Conservation (phyloP, 495 filamentous ascomycete species). For the Xylaria palmicola region DNA sequence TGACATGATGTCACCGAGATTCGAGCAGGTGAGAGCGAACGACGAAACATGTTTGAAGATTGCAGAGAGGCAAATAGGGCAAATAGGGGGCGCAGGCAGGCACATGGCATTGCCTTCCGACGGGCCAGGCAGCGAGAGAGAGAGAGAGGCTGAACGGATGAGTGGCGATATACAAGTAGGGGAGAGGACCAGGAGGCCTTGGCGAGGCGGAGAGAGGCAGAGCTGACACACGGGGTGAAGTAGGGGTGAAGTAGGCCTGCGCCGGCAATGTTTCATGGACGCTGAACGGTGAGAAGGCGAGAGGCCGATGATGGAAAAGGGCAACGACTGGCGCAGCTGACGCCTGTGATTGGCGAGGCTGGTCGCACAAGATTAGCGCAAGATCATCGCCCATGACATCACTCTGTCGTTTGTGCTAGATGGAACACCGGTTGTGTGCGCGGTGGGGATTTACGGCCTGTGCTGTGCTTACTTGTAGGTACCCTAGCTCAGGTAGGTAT, state of each 20-base stretch:
- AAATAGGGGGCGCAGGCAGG: no score
- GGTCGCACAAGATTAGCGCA: constrained; percentile 11
- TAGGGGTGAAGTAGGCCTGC: no score
- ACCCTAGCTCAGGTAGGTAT: not conserved
- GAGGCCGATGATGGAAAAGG: not conserved
- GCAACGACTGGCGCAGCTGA: constrained; percentile 3
- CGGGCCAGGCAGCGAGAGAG: not conserved
- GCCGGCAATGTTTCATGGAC: not conserved
- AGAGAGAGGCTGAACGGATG: not conserved
- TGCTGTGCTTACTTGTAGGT: not conserved
- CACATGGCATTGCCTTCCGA: no score
- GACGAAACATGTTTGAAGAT: not conserved
- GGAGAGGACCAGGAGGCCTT: not conserved
- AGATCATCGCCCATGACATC: constrained; percentile 16
- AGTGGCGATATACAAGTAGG: not conserved
- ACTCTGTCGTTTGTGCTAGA: constrained; percentile 1
- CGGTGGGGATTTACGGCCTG: not conserved
- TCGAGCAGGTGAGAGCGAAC: not conserved
- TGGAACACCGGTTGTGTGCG: not conserved
- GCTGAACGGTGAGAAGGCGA: constrained; percentile 1
- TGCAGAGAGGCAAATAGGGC: not conserved
- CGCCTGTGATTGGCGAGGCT: constrained; percentile 7
- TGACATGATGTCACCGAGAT: constrained; percentile 9
- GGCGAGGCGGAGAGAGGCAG: not conserved
- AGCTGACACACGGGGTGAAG: not conserved